A percentile compares a stretch with the other conserved stretches of the same genome.
These are phyloP conservation scores for Tranzscheliella williamsii DNA, from an alignment of 1,284 basidiomycete genomes.

Conservation along the genomic window DNA sequence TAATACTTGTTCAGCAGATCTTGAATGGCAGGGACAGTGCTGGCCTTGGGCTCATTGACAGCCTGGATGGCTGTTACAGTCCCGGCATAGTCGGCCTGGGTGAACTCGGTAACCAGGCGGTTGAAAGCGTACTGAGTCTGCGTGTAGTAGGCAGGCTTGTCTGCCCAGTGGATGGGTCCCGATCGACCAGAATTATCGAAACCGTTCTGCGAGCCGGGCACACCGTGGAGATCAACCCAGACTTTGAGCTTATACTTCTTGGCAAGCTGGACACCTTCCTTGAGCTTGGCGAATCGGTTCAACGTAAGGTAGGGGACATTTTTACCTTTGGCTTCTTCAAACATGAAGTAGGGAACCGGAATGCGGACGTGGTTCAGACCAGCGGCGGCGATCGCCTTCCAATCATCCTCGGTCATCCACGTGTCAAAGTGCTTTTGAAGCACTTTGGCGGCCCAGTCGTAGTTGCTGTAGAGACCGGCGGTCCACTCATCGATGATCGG, in stretches of 20 bases:
- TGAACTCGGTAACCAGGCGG: slow-evolving; percentile 59
- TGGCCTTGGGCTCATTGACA: slow-evolving; percentile 56
- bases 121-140: slow-evolving; percentile 75
- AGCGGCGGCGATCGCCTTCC: slow-evolving; percentile 66
- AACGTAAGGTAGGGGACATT: slow-evolving; percentile 86
- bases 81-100: slow-evolving; percentile 35
- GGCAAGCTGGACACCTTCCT: slow-evolving; percentile 76
- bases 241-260: slow-evolving; percentile 75
- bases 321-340: slow-evolving; percentile 81
- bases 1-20: slow-evolving; percentile 37
- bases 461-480: slow-evolving; percentile 69
- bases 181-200: slow-evolving; percentile 70
- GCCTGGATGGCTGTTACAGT: slow-evolving; percentile 51
- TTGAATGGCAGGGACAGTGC: slow-evolving; percentile 20
- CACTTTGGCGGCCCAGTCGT: slow-evolving; percentile 38
- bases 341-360: slow-evolving; percentile 77
- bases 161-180: slow-evolving; percentile 74
- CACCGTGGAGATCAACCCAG: slow-evolving; percentile 72
- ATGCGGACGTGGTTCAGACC: slow-evolving; percentile 74
- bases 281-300: slow-evolving; percentile 68
- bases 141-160: slow-evolving; percentile 70
- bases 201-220: slow-evolving; percentile 63
- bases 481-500: slow-evolving; percentile 78
- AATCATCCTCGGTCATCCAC: slow-evolving; percentile 79
- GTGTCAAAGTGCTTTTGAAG: slow-evolving; percentile 72